Base-by-base conservation (phyloP, 257 asterid genomes). In the Scutellaria barbata region DNA sequence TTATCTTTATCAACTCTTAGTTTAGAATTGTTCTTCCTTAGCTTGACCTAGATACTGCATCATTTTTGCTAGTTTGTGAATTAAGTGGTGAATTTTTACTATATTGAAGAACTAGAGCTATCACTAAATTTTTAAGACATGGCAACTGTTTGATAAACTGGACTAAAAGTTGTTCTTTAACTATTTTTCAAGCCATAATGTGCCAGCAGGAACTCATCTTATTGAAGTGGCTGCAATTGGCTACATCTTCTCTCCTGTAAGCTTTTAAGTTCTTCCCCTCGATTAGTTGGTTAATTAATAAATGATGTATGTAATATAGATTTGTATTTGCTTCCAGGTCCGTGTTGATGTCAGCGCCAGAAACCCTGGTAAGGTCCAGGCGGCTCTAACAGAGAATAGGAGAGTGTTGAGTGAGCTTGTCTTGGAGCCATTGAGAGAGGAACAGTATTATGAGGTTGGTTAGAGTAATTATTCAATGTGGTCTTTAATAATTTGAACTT, bases 341-440 rank as follows among this genome's bases (percentile, higher is more conserved):
- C 89, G 99, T 37, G 91, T 94, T 69, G 99, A 94, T 82, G 96
- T 94, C 67, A 94, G 99, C 42, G 97, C 99, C 48, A 85, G 99
- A 82, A 84, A 94, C 76, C 96, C 96, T 33, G 99, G 99, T 68
- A 91, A 91, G 86, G 96, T 94, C 76, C 97, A 89, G 82, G 99
- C 96, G 55, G 97, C 97, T 68, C 80, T 94, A 75, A 94, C 97
- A 14, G 99, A 94, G 84, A 94, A 83, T 74, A 88, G 98, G 81
- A 89, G 90, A 82, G 86, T 82, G 10, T 79, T 94, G 82, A 87
- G 63, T 22, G 96, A 94, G 84, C 95, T 94, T 51, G 88, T 91
- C 52, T 81, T 94, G 91, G 97, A 88, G 83, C 99, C 97, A 53
- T 67, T 94, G 81, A 74, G 84, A 75, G 98, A 91, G 81, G 98